Conservation (phyloP, 2,329 filamentous ascomycete genomes). For the Cladosporium phlei region DNA sequence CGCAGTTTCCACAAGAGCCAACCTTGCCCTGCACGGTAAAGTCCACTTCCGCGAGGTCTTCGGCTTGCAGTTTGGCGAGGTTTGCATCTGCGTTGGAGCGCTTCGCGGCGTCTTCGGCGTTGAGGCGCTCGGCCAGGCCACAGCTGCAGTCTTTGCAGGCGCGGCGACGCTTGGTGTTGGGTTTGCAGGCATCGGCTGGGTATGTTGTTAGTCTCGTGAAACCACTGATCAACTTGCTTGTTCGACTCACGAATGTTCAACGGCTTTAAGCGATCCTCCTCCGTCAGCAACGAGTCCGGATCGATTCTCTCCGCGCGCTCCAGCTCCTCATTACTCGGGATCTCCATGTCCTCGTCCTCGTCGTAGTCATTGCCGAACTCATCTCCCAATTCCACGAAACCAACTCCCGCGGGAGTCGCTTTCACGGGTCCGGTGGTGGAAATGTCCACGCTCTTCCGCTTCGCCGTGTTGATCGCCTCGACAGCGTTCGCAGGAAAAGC, state of each 20-base stretch:
- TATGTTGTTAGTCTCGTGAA: slow-evolving; percentile 21
- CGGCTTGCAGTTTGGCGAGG: slow-evolving; percentile 58
- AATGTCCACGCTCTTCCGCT: slow-evolving; percentile 32
- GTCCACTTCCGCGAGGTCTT: slow-evolving; percentile 85
- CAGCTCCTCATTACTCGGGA: slow-evolving; percentile 39
- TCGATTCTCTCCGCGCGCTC: slow-evolving; percentile 78
- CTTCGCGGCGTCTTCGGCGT: slow-evolving; percentile 73
- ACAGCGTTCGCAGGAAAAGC: slow-evolving; percentile 33
- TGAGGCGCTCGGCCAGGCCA: slow-evolving; percentile 78
- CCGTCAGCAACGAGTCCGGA: slow-evolving; percentile 79
- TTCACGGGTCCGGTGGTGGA: slow-evolving; percentile 34
- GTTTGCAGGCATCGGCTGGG: slow-evolving; percentile 76
- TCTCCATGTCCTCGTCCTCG: slow-evolving; percentile 32
- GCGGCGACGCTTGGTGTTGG: slow-evolving; percentile 82
- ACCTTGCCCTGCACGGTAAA: slow-evolving; percentile 98
- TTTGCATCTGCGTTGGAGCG: slow-evolving; percentile 59
- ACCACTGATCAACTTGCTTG: neutral
- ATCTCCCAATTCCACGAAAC: slow-evolving; percentile 62
- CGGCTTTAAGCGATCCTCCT: slow-evolving; percentile 73
- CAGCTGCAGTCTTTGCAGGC: slow-evolving; percentile 98
- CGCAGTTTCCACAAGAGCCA: slow-evolving; percentile 90
- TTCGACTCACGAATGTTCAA: slow-evolving; percentile 69
- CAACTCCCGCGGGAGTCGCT: slow-evolving; percentile 54
- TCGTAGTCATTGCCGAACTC: slow-evolving; percentile 51
- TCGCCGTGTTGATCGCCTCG: slow-evolving; percentile 29